These are phyloP conservation scores for Dendrobium chrysotoxum DNA, from an alignment of 106 monocot species.

Conservation along the genomic window DNA sequence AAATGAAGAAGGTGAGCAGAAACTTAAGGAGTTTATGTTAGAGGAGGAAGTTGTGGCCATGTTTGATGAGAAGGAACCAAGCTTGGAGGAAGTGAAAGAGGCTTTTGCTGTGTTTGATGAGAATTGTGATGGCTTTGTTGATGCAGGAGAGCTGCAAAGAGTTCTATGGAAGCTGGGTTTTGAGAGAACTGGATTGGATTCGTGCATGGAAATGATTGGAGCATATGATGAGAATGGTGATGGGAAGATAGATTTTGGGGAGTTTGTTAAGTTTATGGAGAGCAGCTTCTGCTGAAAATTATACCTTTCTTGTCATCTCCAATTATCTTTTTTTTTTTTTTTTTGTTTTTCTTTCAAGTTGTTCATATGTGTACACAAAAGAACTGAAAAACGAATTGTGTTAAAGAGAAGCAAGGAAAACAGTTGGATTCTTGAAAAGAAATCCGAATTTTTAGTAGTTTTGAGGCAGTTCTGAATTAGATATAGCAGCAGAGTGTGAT, in stretches of 20 bases:
- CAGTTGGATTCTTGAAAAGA: neutral
- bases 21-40: conserved; percentile 17
- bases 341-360: neutral
- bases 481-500: neutral
- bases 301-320: neutral
- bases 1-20: neutral
- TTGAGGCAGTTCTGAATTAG: neutral
- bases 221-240: conserved; percentile 30
- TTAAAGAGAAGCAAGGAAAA: neutral
- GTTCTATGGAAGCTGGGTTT: conserved; percentile 56
- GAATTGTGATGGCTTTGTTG: conserved; percentile 65
- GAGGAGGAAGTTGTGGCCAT: conserved; percentile 27
- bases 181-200: conserved; percentile 5
- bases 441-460: neutral
- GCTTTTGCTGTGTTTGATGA: conserved; percentile 66
- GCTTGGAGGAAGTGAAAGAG: conserved; percentile 51
- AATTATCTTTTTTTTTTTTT: neutral
- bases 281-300: conserved; percentile 14
- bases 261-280: conserved; percentile 42
- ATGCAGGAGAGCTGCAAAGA: conserved; percentile 45
- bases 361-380: neutral
- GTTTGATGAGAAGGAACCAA: conserved; percentile 76
- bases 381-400: neutral
- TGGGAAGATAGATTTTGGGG: conserved; percentile 45
- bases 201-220: conserved; percentile 56